phyloP scores from a whole-genome alignment of 257 asterid genomes.

The Cordia subcordata region DNA sequence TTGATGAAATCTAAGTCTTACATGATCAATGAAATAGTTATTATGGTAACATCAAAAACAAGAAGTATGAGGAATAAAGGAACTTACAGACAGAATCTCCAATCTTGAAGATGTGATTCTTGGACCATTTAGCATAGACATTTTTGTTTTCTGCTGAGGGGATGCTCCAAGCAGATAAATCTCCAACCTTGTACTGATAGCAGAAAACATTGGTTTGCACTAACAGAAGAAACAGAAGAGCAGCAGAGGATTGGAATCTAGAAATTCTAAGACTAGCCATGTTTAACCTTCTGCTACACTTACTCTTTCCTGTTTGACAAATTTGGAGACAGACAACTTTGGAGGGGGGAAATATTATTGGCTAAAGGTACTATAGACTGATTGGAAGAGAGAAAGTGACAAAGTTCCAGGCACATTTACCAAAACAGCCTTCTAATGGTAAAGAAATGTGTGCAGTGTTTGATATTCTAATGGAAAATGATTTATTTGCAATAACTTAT shows the following conservation, averaged over 20 bases:
- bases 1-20: not conserved
- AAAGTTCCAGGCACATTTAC: not conserved
- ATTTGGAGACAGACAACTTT: not conserved
- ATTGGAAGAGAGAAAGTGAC: not conserved
- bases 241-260: slow-evolving; percentile 22
- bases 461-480: not conserved
- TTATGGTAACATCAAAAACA: too few relatives aligned
- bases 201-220: slow-evolving; percentile 33
- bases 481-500: too few relatives aligned
- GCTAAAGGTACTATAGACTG: not conserved
- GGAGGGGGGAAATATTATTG: not conserved
- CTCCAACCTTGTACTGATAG: slow-evolving; percentile 68
- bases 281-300: not conserved
- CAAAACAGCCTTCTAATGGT: not conserved
- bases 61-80: not conserved
- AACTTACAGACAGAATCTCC: slow-evolving; percentile 89
- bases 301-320: not conserved
- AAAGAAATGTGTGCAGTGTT: not conserved
- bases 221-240: slow-evolving; percentile 30
- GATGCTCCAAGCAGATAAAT: slow-evolving; percentile 61
- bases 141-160: slow-evolving; percentile 61
- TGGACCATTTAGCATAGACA: slow-evolving; percentile 65
- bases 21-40: too few relatives aligned
- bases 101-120: slow-evolving; percentile 40
- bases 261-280: slow-evolving; percentile 36